Evolutionary conservation across 306 rosid species (phyloP).

Genomic region (Canavalia ensiformis): DNA sequence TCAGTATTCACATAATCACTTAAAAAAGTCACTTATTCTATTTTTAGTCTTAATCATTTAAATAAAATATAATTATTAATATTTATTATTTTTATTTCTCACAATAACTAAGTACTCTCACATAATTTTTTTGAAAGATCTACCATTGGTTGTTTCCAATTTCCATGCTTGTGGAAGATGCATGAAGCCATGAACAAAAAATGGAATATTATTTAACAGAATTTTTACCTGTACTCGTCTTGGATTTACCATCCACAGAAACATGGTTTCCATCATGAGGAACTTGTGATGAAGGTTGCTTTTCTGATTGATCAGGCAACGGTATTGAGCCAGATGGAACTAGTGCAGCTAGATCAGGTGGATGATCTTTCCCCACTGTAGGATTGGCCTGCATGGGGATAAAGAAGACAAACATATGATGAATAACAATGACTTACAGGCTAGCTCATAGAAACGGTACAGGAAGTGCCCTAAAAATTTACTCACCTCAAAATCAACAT

Average conservation of each 20-base stretch:
- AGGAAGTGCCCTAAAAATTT: conserved; percentile 13
- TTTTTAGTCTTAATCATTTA: no score
- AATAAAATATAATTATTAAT: no score
- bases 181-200: neutral
- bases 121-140: no score
- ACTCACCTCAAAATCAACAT: conserved; percentile 84
- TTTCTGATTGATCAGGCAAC: conserved; percentile 58
- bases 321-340: conserved; percentile 60
- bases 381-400: conserved; percentile 68
- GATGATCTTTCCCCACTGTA: conserved; percentile 75
- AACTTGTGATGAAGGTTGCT: conserved; percentile 54
- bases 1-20: no score
- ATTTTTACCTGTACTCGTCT: conserved; percentile 50
- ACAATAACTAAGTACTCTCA: no score
- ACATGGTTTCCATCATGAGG: conserved; percentile 43
- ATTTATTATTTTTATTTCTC: no score
- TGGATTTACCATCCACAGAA: conserved; percentile 43
- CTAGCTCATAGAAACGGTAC: neutral
- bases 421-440: conserved; percentile 12
- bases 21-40: no score
- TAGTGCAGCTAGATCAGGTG: conserved; percentile 82
- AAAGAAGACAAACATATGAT: neutral
- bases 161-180: neutral
- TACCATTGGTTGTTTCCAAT: neutral
- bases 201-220: neutral